phyloP scores from a whole-genome alignment of 1,139 yeast genomes.

The Geotrichum phurueaensis region DNA sequence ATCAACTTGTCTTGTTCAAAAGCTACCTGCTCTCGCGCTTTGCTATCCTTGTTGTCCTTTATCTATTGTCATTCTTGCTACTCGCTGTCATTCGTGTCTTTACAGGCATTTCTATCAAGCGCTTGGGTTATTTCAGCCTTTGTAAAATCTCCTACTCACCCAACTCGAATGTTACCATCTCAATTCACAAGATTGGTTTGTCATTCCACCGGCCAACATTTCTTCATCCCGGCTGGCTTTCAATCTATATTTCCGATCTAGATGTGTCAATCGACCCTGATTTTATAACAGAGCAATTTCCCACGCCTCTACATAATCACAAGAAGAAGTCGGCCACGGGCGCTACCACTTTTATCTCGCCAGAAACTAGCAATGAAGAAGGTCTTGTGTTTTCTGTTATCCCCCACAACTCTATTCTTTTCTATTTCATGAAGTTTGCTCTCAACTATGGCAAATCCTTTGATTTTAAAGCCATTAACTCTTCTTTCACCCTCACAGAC shows the following conservation, averaged over 20 bases:
- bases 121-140: conserved; percentile 39
- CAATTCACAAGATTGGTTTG: conserved; percentile 35
- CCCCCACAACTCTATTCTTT: conserved; percentile 25
- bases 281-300: conserved; percentile 1
- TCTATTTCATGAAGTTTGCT: conserved; percentile 27
- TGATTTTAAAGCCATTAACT: conserved; percentile 27
- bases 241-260: conserved; percentile 29
- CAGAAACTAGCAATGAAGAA: conserved; percentile 1
- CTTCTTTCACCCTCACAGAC: conserved; percentile 27
- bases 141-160: conserved; percentile 36
- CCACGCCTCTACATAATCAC: conserved; percentile 1
- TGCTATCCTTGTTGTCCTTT: conserved; percentile 27
- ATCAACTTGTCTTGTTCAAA: conserved; percentile 3
- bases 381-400: conserved; percentile 22
- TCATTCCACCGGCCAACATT: conserved; percentile 39
- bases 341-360: not conserved
- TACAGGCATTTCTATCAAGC: conserved; percentile 40
- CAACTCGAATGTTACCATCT: conserved; percentile 33
- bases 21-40: conserved; percentile 17
- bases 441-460: conserved; percentile 28
- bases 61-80: conserved; percentile 34
- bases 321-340: not conserved
- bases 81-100: conserved; percentile 38
- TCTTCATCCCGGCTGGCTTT: conserved; percentile 38
- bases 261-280: conserved; percentile 32